Evolutionary conservation across 75 land plant species (phyloP), one percentile per base, ranked within the genome.

Genomic region (Larix kaempferi): DNA sequence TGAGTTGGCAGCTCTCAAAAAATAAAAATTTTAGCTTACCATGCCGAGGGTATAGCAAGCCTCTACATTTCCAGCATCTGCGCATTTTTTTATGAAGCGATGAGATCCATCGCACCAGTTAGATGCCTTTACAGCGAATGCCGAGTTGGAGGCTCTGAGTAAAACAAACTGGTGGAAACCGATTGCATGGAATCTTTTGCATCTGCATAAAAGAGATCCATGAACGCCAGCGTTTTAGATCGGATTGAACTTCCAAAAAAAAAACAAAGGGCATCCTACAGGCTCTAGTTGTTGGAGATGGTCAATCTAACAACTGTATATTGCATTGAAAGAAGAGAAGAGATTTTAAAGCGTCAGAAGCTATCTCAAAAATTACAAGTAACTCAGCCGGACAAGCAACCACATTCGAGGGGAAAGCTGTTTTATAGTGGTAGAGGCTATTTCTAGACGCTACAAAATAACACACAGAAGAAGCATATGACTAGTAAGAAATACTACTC

Each of bases 1-100:
- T 22, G 22, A 21, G 62, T 10, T 60, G 21, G 4, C 5, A 60
- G n/a, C 62, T 60, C 1, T 60, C 12, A 3, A 60, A 21, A 60
- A 60, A 3, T 0, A 2, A 60, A 60, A 21, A 60, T 0, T 3
- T 60, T n/a, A n/a, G 27, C 79, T 78, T 26, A 91, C 93, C 93
- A 91, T 91, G 71, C 93, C 93, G 17, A 91, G 89, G 29, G 77
- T 84, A 41, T 89, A 91, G 33, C 78, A 81, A 56, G 93, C 93
- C 71, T 91, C 93, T 23, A 78, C 57, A 62, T 85, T 92, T 35
- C 94, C 94, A 52, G 85, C 77, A 13, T 83, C 82, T 25, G 90
- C 88, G 74, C 89, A 92, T 55, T 39, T 76, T 62, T 80, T 84
- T 16, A 92, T 62, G 73, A 92, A 92, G 16, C 86, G 78, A 75